Evolutionary conservation across 2,329 filamentous ascomycete species (phyloP).

Genomic region (Teratosphaeria epicoccoides): DNA sequence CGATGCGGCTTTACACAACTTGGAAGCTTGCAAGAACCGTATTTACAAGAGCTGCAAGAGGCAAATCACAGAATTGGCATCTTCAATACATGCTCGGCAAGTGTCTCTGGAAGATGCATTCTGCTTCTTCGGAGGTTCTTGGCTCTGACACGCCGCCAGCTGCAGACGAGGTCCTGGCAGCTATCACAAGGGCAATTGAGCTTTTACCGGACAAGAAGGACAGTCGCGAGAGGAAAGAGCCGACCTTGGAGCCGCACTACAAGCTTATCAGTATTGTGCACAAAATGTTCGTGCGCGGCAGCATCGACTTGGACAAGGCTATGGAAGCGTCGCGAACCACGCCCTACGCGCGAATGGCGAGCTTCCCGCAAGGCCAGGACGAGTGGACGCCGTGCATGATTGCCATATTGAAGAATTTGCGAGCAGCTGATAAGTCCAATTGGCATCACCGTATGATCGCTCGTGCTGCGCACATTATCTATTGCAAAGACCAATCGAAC

Average conservation of each 20-base stretch:
- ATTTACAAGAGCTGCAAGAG: conserved; percentile 48
- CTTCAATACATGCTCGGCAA: conserved; percentile 61
- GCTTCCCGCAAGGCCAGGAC: conserved; percentile 36
- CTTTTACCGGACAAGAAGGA: conserved; percentile 42
- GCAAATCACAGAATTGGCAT: conserved; percentile 54
- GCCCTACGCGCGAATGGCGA: conserved; percentile 44
- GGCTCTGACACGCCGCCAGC: conserved; percentile 18
- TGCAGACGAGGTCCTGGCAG: conserved; percentile 42
- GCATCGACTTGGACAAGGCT: conserved; percentile 34
- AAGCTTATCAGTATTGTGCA: conserved; percentile 74
- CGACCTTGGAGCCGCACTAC: conserved; percentile 83
- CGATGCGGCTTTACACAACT: conserved; percentile 48
- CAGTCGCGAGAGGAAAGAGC: conserved; percentile 57
- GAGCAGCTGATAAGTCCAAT: conserved; percentile 73
- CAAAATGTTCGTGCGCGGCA: conserved; percentile 57
- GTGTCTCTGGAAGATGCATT: conserved; percentile 62
- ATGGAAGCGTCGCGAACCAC: conserved; percentile 42
- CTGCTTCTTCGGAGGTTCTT: conserved; percentile 21
- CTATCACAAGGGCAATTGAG: conserved; percentile 50
- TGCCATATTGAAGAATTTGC: conserved; percentile 49
- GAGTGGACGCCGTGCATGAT: conserved; percentile 53
- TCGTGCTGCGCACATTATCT: conserved; percentile 55
- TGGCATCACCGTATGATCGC: conserved; percentile 91
- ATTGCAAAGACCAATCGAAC: conserved; percentile 35
- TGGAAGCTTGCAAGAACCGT: conserved; percentile 56